Base-by-base conservation (phyloP, 345 rosid species). In the Linum trigynum region DNA sequence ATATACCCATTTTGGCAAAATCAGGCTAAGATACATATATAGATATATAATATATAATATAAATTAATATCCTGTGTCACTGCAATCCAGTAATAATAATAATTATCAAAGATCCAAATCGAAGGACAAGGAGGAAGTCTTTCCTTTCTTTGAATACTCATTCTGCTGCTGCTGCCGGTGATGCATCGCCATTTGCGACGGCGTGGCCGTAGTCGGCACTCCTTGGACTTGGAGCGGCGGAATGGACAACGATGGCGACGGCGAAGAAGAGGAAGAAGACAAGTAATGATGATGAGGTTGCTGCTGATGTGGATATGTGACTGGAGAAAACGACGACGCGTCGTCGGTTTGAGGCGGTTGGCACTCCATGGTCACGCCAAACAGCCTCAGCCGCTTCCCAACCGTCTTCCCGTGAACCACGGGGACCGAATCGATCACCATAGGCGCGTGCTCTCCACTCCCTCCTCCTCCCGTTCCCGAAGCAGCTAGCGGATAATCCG, bases 401-500 rank as follows among this genome's bases (percentile, higher is more conserved):
- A 77, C 77, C 3, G 76, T 67, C 23, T 61, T 63, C 0, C 73
- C 72, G 0, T 74, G 80, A 59, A 75, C 79, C 53, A 81, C 79
- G 3, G 95, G 95, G 72, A 78, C 80, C 1, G 91, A 88, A 66
- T 80, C 86, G 65, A 72, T 76, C 77, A 84, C 80, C 79, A 74
- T 63, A 40, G 88, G 77, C 57, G 38, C 70, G 62, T 63, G 68
- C 37, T 67, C 58, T 50, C 62, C 68, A 39, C 74, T 72, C 37
- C 36, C 79, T 68, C 71, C 58, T 23, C 32, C 32, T 15, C 35
- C 59, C 35, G 55, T 5, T 38, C 50, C 16, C 35, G 67, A 14
- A 45, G 75, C 64, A 69, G 62, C 68, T 72, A 62, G 75, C 79
- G 77, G 74, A 69, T 73, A 59, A 57, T 77, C 12, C 56, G 12